Evolutionary conservation across 1,284 basidiomycete species (phyloP).

Genomic region (Rhodotorula sp.): DNA sequence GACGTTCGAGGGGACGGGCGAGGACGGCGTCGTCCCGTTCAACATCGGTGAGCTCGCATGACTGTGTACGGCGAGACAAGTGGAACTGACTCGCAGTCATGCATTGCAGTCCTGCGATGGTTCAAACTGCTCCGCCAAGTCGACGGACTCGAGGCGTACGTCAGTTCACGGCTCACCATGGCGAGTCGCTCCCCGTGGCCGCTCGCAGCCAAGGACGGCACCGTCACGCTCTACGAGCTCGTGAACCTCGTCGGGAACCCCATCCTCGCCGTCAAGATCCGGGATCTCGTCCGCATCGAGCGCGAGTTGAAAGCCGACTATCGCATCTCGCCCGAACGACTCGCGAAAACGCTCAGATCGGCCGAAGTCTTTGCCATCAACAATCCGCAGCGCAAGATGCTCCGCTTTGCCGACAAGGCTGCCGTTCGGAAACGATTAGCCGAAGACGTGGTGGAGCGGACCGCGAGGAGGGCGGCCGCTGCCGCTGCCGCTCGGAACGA

Average conservation of each 20-base stretch:
- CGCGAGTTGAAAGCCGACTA: not conserved
- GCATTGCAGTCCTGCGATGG: not conserved
- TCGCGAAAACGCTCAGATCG: not conserved
- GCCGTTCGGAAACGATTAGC: too few relatives aligned
- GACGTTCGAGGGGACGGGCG: not conserved
- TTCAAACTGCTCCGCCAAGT: not conserved
- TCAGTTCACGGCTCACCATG: not conserved
- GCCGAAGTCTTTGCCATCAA: too few relatives aligned
- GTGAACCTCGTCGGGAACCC: not conserved
- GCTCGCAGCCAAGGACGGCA: not conserved
- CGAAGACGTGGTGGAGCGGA: too few relatives aligned
- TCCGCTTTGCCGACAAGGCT: too few relatives aligned
- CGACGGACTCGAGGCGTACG: not conserved
- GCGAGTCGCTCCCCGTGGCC: not conserved
- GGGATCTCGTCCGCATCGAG: not conserved
- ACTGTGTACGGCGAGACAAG: not conserved
- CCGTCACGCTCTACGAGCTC: not conserved
- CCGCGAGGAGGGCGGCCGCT: too few relatives aligned
- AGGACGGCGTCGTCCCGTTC: not conserved
- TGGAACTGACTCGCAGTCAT: not conserved
- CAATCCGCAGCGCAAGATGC: too few relatives aligned
- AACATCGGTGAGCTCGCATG: not conserved
- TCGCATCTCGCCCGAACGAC: not conserved
- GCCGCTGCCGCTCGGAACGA: too few relatives aligned
- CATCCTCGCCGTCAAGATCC: not conserved